Base-by-base conservation (phyloP, 2,329 filamentous ascomycete species). In the Alternaria brassicicola region DNA sequence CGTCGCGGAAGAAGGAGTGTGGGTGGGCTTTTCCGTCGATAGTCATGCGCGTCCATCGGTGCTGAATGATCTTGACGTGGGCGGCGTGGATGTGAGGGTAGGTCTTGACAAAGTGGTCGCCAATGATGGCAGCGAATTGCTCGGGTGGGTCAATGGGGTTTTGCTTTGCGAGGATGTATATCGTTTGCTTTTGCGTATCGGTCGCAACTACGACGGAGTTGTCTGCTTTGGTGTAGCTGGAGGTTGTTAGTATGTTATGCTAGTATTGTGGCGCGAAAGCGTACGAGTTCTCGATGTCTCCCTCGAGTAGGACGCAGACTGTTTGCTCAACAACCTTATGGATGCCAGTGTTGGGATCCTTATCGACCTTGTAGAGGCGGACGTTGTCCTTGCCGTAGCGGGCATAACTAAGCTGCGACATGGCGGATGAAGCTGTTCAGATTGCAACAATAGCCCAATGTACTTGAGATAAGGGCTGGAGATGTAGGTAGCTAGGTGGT, bases 311-410 rank as follows among this genome's bases (percentile, higher is more conserved):
- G 63, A 93, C 92, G 81, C 91, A 91, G 69, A 99, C 91, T 38
- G 93, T 97, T 89, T 97, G 96, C 80, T 99, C 95, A 39, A 90
- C 90, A 68, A 98, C 91, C 7, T 89, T 90, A 79, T 99, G 94
- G 21, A 87, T 83, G 55, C 90, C 90, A 17, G 90, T 89, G 71
- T 87, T 83, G 75, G 87, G 83, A 78, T 98, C 88, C 71, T 88
- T 88, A 74, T 96, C 85, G 73, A 97, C 93, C 81, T 99, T 99
- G 87, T 90, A 96, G 72, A 99, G 88, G 74, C 95, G 93, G 85
- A 99, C 90, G 82, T 99, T 98, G 86, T 98, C 95, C 87, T 99
- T 94, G 82, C 91, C 91, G 78, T 93, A 94, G 76, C 89, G 88
- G 70, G 91, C 90, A 71, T 81, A 80, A 67, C 74, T 78, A 64